Base-by-base conservation (phyloP, 805 yeast genomes). In the Yarrowia sp. region DNA sequence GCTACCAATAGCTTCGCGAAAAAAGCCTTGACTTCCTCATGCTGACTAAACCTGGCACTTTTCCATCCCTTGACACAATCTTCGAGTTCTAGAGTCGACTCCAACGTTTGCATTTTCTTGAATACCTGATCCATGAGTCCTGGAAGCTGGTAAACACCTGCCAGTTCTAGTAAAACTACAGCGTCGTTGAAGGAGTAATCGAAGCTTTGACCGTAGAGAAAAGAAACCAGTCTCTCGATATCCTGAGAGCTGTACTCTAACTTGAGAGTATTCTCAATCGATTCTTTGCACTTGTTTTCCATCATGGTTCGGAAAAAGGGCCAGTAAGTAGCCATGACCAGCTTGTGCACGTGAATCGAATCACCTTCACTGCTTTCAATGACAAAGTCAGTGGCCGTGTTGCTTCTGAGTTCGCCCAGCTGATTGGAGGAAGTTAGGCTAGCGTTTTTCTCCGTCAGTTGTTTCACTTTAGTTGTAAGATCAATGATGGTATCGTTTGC, bases 271-370 rank as follows among this genome's bases (percentile, higher is more conserved):
- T 46, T 35, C 19, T 46, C 50, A 10, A 46, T n/a, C 2, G 32
- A 10, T 14, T 46, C 50, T 12, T 46, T 46, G 50, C 50, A 46
- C 2, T 15, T 22, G 8, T 46, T 46, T 8, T 46, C 50, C 50
- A 46, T 46, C 50, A 19, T 46, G 11, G 50, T 19, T 11, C 32
- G 19, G 50, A 46, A 46, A 14, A 46, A 46, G 32, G 50, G 50
- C 50, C 50, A 46, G 50, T 46, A 19, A 10, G 50, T 43, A 3
- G 19, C 8, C 48, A 43, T 43, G 15, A 46, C 50, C 2, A 46
- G 35, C n/a, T 46, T 46, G 50, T 46, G 50, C 4, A 22, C 50
- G 11, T 32, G 15, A 11, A 46, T 19, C 4, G 32, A 19, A 1
- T 3, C 50, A 10, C 10, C 32, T 15, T 46, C 50, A 5, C 50